Percentiles rank a stretch among this genome's conserved stretches.
These are phyloP conservation scores for Sergeia podlipaevii DNA, from an alignment of 208 protist species.

Conservation along the genomic window DNA sequence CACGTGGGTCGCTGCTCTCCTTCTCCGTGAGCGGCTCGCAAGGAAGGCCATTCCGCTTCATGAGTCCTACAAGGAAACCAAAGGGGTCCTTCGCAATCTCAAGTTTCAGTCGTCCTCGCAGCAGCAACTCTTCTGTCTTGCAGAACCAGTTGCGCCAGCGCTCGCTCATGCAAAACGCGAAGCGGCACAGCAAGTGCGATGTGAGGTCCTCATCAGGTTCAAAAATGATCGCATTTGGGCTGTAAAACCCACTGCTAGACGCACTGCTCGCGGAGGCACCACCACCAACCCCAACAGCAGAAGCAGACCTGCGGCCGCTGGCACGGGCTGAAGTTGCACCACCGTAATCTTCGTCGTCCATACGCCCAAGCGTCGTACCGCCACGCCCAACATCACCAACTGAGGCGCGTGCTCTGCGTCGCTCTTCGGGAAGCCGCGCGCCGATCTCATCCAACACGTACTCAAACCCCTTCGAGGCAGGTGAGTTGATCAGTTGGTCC, in stretches of 20 bases:
- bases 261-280: slow-evolving; percentile 16
- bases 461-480: slow-evolving; percentile 45
- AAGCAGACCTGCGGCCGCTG: not conserved
- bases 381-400: slow-evolving; percentile 17
- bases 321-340: not conserved
- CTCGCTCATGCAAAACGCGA: slow-evolving; percentile 91
- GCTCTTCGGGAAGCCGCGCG: slow-evolving; percentile 57
- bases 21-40: slow-evolving; percentile 55
- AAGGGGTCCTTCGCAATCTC: slow-evolving; percentile 61
- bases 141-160: slow-evolving; percentile 89
- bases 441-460: slow-evolving; percentile 63
- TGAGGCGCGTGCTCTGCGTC: slow-evolving; percentile 18
- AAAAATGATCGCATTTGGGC: slow-evolving; percentile 43
- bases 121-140: slow-evolving; percentile 68
- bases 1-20: slow-evolving; percentile 25
- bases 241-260: slow-evolving; percentile 2
- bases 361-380: slow-evolving; percentile 4
- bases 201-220: slow-evolving; percentile 75
- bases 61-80: slow-evolving; percentile 64
- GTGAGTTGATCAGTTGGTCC: slow-evolving; percentile 71
- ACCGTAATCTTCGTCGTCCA: slow-evolving; percentile 22
- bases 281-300: slow-evolving; percentile 18
- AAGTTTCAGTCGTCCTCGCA: slow-evolving; percentile 71
- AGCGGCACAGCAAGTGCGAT: slow-evolving; percentile 75
- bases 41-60: slow-evolving; percentile 66